phyloP scores from a whole-genome alignment of 768 basidiomycete genomes.

The Gymnopilus junonius region DNA sequence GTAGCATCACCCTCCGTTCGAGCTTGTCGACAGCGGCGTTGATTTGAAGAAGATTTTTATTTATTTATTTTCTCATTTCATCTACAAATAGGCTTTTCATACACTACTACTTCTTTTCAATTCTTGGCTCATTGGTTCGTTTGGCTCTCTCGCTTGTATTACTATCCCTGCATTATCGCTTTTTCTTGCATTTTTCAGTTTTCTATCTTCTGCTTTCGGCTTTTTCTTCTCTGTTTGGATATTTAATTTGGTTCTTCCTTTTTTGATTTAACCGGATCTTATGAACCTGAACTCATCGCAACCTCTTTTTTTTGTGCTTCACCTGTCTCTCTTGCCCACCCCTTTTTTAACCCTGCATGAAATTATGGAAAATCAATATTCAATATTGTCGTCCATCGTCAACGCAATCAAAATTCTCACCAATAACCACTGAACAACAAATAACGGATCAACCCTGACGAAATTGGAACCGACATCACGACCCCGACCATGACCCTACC shows the following conservation, averaged over 20 bases:
- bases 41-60: slow-evolving; percentile 10
- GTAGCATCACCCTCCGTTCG: slow-evolving; percentile 70
- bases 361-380: background rate
- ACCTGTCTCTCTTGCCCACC: too few relatives aligned
- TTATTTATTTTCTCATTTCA: too few relatives aligned
- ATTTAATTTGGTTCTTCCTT: background rate
- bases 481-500: background rate
- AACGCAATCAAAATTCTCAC: too few relatives aligned
- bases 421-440: background rate
- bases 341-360: background rate
- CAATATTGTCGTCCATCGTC: background rate
- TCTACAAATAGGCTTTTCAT: slow-evolving; percentile 8
- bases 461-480: background rate
- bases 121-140: background rate
- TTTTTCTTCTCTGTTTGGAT: background rate
- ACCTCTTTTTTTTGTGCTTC: background rate
- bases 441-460: background rate
- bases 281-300: background rate
- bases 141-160: background rate
- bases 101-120: slow-evolving; percentile 20
- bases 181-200: background rate
- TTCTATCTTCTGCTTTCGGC: background rate
- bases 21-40: slow-evolving; percentile 65
- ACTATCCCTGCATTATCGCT: background rate
- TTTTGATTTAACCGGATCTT: background rate